phyloP scores from a whole-genome alignment of 345 rosid species.

The Arabidopsis thaliana region DNA sequence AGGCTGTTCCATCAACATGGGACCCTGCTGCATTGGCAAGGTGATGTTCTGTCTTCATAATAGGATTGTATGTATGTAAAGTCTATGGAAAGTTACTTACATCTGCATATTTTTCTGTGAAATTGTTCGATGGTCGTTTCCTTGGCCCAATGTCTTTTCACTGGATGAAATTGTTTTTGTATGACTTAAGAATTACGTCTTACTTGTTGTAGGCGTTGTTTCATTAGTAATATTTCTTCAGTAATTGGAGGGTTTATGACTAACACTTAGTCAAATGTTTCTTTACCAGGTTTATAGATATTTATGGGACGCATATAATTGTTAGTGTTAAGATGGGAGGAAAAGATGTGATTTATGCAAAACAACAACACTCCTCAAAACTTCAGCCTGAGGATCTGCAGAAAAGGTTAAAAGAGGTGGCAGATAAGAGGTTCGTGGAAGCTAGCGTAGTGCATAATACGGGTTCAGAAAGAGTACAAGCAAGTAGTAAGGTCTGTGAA shows the following conservation, averaged over 20 bases:
- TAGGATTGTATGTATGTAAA: not conserved
- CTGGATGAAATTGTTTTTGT: constrained; percentile 6
- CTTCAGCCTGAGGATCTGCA: constrained; percentile 82
- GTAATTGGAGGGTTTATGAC: not conserved
- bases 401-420: constrained; percentile 76
- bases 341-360: constrained; percentile 84
- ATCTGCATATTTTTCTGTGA: not conserved
- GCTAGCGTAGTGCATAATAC: constrained; percentile 49
- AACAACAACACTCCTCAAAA: constrained; percentile 80
- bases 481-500: constrained; percentile 43
- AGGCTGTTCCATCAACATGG: constrained; percentile 87
- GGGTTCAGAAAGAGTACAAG: constrained; percentile 33
- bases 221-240: not conserved
- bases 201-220: constrained; percentile 5
- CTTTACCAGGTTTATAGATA: constrained; percentile 75
- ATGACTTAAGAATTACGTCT: not conserved
- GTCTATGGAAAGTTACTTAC: not conserved
- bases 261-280: constrained; percentile 2
- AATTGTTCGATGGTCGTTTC: not conserved
- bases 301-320: constrained; percentile 84
- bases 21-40: constrained; percentile 93
- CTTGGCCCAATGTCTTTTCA: not conserved
- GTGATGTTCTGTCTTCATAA: constrained; percentile 44
- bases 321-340: constrained; percentile 97
- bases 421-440: constrained; percentile 82